Conservation (phyloP, 2,329 filamentous ascomycete species). For the Xenoacremonium recifei region DNA sequence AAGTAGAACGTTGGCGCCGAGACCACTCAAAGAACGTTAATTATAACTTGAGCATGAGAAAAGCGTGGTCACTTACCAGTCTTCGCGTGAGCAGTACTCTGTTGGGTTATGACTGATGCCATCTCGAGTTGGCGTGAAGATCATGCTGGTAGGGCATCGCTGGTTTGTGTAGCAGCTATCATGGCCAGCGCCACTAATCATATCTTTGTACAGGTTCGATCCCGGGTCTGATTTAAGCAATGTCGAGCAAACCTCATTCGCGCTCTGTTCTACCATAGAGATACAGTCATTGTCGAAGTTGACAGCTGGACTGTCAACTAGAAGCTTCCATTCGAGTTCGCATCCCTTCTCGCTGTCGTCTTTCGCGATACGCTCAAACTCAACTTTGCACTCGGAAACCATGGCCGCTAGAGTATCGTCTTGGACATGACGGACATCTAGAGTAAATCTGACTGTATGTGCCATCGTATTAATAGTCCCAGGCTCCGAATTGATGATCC, state of each 20-base stretch:
- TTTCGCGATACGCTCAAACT: conserved; percentile 50
- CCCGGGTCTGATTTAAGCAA: conserved; percentile 20
- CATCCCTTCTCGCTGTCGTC: conserved; percentile 50
- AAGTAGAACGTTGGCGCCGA: conserved; percentile 27
- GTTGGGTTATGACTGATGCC: conserved; percentile 30
- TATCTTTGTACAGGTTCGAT: conserved; percentile 16
- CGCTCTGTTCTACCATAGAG: conserved; percentile 53
- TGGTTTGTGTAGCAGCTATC: conserved; percentile 32
- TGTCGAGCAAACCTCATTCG: conserved; percentile 46
- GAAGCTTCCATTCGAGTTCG: conserved; percentile 54
- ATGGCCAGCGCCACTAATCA: conserved; percentile 32
- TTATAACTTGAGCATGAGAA: background rate
- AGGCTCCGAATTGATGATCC: conserved; percentile 36
- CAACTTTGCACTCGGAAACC: conserved; percentile 39
- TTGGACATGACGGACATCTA: conserved; percentile 60
- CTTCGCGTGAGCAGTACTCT: conserved; percentile 28
- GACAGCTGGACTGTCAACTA: conserved; percentile 56
- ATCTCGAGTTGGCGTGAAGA: conserved; percentile 30
- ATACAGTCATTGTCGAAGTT: conserved; percentile 64
- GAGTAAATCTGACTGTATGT: conserved; percentile 60
- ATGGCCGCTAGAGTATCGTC: conserved; percentile 52
- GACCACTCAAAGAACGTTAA: conserved; percentile 9
- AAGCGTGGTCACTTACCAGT: conserved; percentile 18
- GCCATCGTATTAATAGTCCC: conserved; percentile 70
- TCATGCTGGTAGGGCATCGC: conserved; percentile 31